Percentiles rank a stretch among this genome's conserved stretches.
Conservation (phyloP, 129 eudicot genomes). For the Ambrosia artemisiifolia region DNA sequence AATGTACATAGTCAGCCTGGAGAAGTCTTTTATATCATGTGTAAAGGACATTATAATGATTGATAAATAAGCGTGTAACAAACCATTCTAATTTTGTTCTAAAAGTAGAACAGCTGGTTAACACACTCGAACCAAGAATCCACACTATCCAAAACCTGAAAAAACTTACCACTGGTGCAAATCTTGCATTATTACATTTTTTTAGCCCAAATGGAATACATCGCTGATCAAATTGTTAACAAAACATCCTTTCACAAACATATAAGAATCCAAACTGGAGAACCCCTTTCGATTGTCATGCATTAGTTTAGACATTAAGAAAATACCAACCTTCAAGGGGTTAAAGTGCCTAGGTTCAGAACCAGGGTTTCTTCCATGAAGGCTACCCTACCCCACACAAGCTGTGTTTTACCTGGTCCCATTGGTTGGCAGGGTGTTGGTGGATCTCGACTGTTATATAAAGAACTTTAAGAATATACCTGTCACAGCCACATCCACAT, state of each 20-base stretch:
- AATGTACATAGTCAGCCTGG: too few relatives aligned
- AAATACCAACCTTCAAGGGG: constrained; percentile 20
- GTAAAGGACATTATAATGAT: too few relatives aligned
- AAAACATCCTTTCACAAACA: not conserved
- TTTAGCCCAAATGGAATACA: not conserved
- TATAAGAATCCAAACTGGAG: not conserved
- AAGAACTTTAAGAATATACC: too few relatives aligned
- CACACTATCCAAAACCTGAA: not conserved
- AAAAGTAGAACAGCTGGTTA: not conserved
- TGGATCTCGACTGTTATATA: not conserved
- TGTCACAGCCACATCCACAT: too few relatives aligned
- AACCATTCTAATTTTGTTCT: too few relatives aligned
- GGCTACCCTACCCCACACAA: too few relatives aligned
- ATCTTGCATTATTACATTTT: not conserved
- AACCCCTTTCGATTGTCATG: not conserved
- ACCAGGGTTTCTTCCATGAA: too few relatives aligned
- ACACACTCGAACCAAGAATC: not conserved
- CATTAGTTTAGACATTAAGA: not conserved
- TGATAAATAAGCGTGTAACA: too few relatives aligned
- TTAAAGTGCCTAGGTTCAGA: too few relatives aligned
- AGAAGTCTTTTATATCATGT: too few relatives aligned
- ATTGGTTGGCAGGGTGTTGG: too few relatives aligned
- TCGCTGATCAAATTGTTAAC: not conserved
- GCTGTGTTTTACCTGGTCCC: too few relatives aligned
- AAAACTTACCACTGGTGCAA: not conserved